Percentiles rank a stretch among this genome's conserved stretches.
Evolutionary conservation across 2,329 filamentous ascomycete species (phyloP).

Genomic region (Blumeria hordei): DNA sequence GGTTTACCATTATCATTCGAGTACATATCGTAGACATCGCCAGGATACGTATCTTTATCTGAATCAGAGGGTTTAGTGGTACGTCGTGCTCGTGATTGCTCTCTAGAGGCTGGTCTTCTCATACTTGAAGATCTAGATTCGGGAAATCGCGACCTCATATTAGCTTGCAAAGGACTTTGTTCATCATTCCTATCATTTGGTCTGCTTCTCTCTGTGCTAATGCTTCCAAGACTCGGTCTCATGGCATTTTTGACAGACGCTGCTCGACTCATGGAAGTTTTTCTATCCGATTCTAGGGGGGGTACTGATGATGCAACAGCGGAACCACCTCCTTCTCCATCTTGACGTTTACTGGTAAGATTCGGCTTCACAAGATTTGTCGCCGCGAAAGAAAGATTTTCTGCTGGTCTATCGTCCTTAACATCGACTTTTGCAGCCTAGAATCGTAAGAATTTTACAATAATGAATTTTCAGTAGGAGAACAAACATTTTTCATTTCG

Average conservation of each 20-base stretch:
- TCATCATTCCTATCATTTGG: conserved; percentile 19
- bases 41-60: conserved; percentile 39
- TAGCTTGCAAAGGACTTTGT: not conserved
- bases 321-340: conserved; percentile 48
- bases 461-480: not conserved
- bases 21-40: conserved; percentile 41
- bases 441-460: conserved; percentile 4
- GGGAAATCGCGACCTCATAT: not conserved
- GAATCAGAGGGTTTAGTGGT: conserved; percentile 10
- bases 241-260: conserved; percentile 36
- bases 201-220: conserved; percentile 34
- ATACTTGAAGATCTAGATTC: not conserved
- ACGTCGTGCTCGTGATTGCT: conserved; percentile 9
- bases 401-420: conserved; percentile 58
- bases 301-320: conserved; percentile 95
- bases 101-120: conserved; percentile 1
- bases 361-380: conserved; percentile 81
- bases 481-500: conserved; percentile 48
- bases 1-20: conserved; percentile 15
- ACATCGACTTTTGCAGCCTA: conserved; percentile 27
- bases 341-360: conserved; percentile 55
- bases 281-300: conserved; percentile 57
- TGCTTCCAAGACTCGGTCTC: conserved; percentile 34
- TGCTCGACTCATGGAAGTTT: conserved; percentile 22
- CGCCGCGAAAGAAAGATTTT: conserved; percentile 76